Evolutionary conservation across 805 yeast species (phyloP).

Genomic region (Teunomyces barrocoloradensis): DNA sequence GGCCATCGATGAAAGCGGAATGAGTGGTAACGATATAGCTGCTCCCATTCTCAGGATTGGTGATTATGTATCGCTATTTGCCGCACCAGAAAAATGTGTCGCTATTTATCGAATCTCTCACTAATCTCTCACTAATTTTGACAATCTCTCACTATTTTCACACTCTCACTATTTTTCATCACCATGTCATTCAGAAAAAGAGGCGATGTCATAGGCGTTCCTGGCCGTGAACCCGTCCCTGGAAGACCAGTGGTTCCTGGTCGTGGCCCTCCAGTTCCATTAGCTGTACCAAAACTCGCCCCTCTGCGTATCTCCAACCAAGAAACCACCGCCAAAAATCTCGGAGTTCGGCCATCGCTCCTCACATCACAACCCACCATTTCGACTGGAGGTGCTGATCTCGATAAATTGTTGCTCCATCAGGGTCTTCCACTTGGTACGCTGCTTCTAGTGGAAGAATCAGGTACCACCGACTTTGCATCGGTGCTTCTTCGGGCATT

Average conservation of each 20-base stretch:
- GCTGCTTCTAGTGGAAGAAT: slow-evolving; percentile 71
- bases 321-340: slow-evolving; percentile 2
- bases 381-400: slow-evolving; percentile 76
- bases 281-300: background rate
- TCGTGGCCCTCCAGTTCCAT: background rate
- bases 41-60: slow-evolving; percentile 52
- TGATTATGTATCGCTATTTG: too few relatives aligned
- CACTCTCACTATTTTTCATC: background rate
- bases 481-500: slow-evolving; percentile 66
- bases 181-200: slow-evolving; percentile 43
- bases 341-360: slow-evolving; percentile 71
- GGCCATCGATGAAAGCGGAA: slow-evolving; percentile 49
- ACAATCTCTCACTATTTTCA: background rate
- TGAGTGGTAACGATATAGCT: slow-evolving; percentile 66
- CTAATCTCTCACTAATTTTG: background rate
- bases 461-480: slow-evolving; percentile 84
- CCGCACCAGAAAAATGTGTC: background rate
- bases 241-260: slow-evolving; percentile 4
- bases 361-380: slow-evolving; percentile 70
- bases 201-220: slow-evolving; percentile 33
- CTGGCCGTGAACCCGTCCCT: slow-evolving; percentile 3
- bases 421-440: slow-evolving; percentile 83
- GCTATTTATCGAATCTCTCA: background rate
- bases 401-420: slow-evolving; percentile 74
- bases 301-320: background rate